These are phyloP conservation scores for Yamadazyma paraphyllophila DNA, from an alignment of 805 yeast species.

Conservation along the genomic window DNA sequence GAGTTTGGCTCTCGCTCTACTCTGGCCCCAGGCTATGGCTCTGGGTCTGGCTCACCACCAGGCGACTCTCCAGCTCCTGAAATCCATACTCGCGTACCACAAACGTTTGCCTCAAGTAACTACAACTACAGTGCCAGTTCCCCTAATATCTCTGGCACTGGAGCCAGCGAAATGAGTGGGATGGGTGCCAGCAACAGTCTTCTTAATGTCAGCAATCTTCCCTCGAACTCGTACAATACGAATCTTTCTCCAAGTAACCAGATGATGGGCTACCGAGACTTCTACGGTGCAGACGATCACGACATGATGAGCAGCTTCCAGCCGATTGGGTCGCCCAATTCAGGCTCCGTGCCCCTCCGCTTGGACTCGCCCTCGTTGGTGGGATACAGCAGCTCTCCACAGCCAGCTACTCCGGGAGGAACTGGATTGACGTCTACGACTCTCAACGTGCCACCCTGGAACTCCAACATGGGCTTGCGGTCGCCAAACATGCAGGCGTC, in stretches of 20 bases:
- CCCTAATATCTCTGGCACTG: background rate
- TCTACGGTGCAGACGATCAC: background rate
- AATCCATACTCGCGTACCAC: background rate
- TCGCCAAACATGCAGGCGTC: constrained; percentile 5
- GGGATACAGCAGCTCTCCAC: background rate
- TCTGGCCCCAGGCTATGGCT: background rate
- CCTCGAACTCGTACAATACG: background rate
- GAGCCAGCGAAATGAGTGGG: background rate
- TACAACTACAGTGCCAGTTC: background rate
- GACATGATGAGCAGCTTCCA: background rate
- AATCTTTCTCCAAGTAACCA: background rate
- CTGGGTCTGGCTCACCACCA: constrained; percentile 1
- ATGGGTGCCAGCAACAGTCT: background rate
- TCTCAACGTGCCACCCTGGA: background rate
- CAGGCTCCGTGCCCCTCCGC: too few species aligned
- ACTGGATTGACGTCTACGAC: background rate
- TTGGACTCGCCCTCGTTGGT: background rate
- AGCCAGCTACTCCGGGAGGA: background rate
- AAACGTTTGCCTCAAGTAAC: background rate
- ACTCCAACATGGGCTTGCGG: background rate
- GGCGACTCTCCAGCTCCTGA: constrained; percentile 1
- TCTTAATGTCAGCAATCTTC: background rate
- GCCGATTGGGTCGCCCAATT: background rate
- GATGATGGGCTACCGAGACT: background rate
- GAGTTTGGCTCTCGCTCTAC: too few species aligned